Percentiles rank a stretch among this genome's conserved stretches.
These are phyloP conservation scores for Davidsoniella neocaledoniae DNA, from an alignment of 2,329 filamentous ascomycete species.

Conservation along the genomic window DNA sequence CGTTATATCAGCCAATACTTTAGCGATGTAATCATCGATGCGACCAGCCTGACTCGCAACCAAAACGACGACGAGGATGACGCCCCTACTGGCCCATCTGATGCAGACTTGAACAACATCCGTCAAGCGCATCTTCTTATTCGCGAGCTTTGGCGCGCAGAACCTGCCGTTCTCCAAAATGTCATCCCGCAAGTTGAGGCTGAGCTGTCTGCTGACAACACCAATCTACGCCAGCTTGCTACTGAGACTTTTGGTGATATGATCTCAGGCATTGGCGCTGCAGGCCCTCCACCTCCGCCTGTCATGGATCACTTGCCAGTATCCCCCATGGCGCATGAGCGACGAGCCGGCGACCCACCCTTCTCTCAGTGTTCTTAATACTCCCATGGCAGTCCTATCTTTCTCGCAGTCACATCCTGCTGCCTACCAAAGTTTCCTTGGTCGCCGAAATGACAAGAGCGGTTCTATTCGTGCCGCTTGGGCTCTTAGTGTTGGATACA, in stretches of 20 bases:
- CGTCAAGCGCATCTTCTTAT: constrained; percentile 79
- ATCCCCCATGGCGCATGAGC: constrained; percentile 55
- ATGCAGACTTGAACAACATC: constrained; percentile 73
- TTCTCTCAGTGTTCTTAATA: constrained; percentile 51
- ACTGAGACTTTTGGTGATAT: constrained; percentile 93
- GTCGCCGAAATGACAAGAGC: constrained; percentile 74
- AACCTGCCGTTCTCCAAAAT: constrained; percentile 74
- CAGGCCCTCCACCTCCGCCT: constrained; percentile 60
- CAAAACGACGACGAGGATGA: constrained; percentile 50
- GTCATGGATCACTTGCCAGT: constrained; percentile 64
- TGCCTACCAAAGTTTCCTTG: constrained; percentile 72
- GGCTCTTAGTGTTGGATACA: constrained; percentile 69
- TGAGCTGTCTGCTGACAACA: constrained; percentile 78
- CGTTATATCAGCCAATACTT: constrained; percentile 93
- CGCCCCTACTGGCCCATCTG: constrained; percentile 45
- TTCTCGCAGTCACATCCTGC: constrained; percentile 68
- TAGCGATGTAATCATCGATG: constrained; percentile 87
- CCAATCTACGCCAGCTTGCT: constrained; percentile 69
- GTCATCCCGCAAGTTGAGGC: constrained; percentile 88
- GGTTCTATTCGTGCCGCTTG: constrained; percentile 68
- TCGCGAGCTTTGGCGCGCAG: constrained; percentile 84
- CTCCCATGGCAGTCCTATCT: constrained; percentile 71
- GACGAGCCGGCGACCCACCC: constrained; percentile 36
- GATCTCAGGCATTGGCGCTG: constrained; percentile 81
- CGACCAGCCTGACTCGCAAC: constrained; percentile 44